Evolutionary conservation across 768 basidiomycete genomes (phyloP).

Genomic region (Kwoniella bestiolae): DNA sequence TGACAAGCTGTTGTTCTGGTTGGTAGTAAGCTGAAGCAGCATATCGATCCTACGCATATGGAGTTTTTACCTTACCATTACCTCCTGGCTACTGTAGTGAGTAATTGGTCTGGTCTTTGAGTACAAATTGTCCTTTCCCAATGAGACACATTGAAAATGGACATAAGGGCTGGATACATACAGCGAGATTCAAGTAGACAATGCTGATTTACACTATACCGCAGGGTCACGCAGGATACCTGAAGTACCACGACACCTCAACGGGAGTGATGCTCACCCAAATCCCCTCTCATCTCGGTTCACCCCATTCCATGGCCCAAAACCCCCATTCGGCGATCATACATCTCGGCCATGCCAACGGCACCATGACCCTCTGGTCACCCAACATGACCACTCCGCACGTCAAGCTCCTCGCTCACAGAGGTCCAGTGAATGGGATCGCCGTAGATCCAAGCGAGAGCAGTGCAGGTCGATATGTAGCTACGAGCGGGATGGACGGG

Average conservation of each 20-base stretch:
- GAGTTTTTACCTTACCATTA: slow-evolving; percentile 96
- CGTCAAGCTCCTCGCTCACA: slow-evolving; percentile 86
- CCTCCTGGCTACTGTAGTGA: slow-evolving; percentile 80
- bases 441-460: slow-evolving; percentile 74
- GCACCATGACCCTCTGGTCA: slow-evolving; percentile 90
- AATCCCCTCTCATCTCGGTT: slow-evolving; percentile 87
- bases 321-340: slow-evolving; percentile 92
- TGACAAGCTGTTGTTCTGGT: no score
- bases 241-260: slow-evolving; percentile 97
- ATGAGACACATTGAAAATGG: no score
- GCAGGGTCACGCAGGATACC: slow-evolving; percentile 77
- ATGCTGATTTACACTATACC: slow-evolving; percentile 56
- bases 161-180: no score
- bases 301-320: slow-evolving; percentile 82
- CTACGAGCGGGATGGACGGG: slow-evolving; percentile 84
- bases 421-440: slow-evolving; percentile 80
- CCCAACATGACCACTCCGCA: slow-evolving; percentile 91
- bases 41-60: slow-evolving; percentile 82
- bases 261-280: slow-evolving; percentile 84
- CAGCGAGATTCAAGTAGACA: no score
- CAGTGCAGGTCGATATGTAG: slow-evolving; percentile 84
- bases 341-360: slow-evolving; percentile 92
- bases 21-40: slow-evolving; percentile 57
- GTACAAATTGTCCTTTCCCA: no score
- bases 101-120: no score